These are phyloP conservation scores for Chlorella sp. DNA, from an alignment of 139 green algal species.

Conservation along the genomic window DNA sequence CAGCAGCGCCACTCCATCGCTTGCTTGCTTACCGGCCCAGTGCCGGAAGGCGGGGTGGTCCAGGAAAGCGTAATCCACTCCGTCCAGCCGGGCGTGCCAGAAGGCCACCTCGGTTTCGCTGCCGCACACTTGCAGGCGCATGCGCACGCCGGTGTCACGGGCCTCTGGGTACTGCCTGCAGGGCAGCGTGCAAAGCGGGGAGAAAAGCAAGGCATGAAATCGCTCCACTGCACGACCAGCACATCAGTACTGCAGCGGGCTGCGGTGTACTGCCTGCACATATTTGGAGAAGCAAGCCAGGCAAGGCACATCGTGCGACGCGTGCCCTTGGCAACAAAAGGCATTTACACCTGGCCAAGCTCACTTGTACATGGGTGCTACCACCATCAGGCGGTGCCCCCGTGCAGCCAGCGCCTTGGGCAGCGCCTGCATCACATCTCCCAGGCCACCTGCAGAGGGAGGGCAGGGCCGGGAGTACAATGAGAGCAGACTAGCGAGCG, in stretches of 20 bases:
- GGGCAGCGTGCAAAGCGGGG: too few species aligned
- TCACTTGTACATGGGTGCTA: slow-evolving; percentile 77
- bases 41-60: slow-evolving; percentile 87
- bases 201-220: too few species aligned
- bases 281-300: too few species aligned
- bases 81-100: slow-evolving; percentile 80
- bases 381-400: slow-evolving; percentile 90
- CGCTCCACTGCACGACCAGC: too few species aligned
- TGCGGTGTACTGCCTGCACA: too few species aligned
- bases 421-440: slow-evolving; percentile 95
- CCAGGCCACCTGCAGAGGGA: slow-evolving; percentile 78
- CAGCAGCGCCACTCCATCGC: too few species aligned
- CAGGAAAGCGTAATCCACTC: slow-evolving; percentile 92
- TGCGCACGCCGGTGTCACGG: slow-evolving; percentile 74
- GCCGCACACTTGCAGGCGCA: slow-evolving; percentile 64
- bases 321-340: too few species aligned
- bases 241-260: too few species aligned
- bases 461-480: too few species aligned
- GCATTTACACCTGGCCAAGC: too few species aligned
- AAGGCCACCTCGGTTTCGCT: slow-evolving; percentile 67
- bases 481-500: too few species aligned
- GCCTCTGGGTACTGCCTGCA: neutral
- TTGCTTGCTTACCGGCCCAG: slow-evolving; percentile 27
- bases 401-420: slow-evolving; percentile 84
- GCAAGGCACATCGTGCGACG: too few species aligned